Evolutionary conservation across 225 moss, liverwort and hornwort species (phyloP), one percentile per base, ranked within the genome.

Genomic region (Sphagnum tenellum): DNA sequence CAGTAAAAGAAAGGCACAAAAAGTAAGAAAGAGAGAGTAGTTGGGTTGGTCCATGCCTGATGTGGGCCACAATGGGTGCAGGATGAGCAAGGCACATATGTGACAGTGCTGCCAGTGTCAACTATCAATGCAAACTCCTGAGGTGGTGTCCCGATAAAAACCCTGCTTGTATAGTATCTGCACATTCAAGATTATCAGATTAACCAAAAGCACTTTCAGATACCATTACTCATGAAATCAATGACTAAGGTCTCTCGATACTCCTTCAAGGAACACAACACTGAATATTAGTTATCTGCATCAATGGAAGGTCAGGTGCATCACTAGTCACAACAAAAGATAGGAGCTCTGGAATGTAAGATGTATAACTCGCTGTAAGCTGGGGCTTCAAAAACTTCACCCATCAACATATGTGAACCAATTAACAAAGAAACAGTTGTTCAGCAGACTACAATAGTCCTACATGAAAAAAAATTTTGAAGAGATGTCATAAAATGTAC

Each of bases 51-150:
- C 29, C 80, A 66, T 82, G 69, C 91, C 83, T 91, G 86, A 82
- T 95, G 94, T 59, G 70, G 69, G 55, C 95, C 95, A 80, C 95
- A 95, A 72, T 88, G 95, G 12, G 82, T 88, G 74, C 95, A 95
- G 12, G 77, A 82, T 49, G 84, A 79, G 75, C 92, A 95, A 45
- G 95, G 95, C 29, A 95, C 95, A 66, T 95, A 95, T 44, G 95
- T 89, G 12, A 95, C 86, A 9, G 92, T 89, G 81, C 95, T 95
- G 56, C 95, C 95, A 47, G 95, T 91, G 70, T 95, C 95, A 64
- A 95, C 95, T 58, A 95, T 95, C 44, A 95, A 80, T 48, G 95
- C 81, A 70, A 92, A 95, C 69, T 92, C 88, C 60, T 88, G 84
- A 9, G 89, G 67, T 5, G 95, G 95, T 7, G 89, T 89, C 64